Conservation (phyloP, 805 yeast species). For the Wickerhamiella dianesei region DNA sequence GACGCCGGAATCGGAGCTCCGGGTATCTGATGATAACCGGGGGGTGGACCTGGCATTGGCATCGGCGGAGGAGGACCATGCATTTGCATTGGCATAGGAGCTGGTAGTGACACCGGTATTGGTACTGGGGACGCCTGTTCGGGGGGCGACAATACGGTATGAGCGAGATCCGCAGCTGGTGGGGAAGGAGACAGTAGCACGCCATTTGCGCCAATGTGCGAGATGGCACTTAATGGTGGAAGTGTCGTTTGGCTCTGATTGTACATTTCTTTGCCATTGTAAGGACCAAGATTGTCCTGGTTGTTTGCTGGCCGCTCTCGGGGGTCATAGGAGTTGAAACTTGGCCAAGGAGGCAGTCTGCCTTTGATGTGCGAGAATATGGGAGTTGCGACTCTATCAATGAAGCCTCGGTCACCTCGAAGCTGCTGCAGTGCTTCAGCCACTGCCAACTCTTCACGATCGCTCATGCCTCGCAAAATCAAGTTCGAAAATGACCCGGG, state of each 20-base stretch:
- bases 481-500: neutral
- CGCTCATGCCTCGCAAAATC: constrained; percentile 1
- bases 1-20: neutral
- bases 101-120: neutral
- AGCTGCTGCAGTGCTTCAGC: constrained; percentile 20
- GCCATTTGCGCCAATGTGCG: neutral
- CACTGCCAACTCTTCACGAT: constrained; percentile 17
- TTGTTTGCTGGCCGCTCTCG: neutral
- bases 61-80: neutral
- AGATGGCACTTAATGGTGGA: neutral
- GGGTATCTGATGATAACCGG: neutral
- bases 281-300: neutral
- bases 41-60: neutral
- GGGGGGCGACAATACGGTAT: neutral
- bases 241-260: neutral
- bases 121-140: neutral
- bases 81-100: neutral
- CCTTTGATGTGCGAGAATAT: neutral
- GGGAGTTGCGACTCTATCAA: neutral
- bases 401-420: constrained; percentile 3
- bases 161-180: neutral
- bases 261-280: neutral
- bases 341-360: neutral
- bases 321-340: neutral
- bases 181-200: neutral